phyloP scores from a whole-genome alignment of 345 rosid species.

The Aethionema arabicum region DNA sequence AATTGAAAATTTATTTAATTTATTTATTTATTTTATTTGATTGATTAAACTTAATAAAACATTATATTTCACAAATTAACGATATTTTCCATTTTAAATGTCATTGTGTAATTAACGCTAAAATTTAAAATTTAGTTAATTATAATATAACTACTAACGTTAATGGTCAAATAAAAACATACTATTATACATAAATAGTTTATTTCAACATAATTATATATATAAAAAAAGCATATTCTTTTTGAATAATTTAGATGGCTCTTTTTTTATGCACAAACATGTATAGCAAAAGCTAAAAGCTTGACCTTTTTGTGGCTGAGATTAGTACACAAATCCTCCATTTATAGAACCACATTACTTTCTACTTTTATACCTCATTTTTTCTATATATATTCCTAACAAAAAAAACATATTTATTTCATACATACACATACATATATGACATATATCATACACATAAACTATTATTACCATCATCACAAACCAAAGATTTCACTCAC shows the following conservation, averaged over 20 bases:
- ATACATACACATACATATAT: slow-evolving; percentile 7
- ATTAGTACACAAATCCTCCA: slow-evolving; percentile 1
- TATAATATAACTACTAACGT: too few species aligned
- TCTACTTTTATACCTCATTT: neutral
- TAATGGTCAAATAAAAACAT: too few species aligned
- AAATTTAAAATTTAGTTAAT: too few species aligned
- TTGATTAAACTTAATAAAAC: too few species aligned
- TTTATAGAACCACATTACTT: slow-evolving; percentile 2
- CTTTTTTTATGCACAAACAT: neutral
- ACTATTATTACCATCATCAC: too few species aligned
- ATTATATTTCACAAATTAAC: too few species aligned
- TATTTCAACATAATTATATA: too few species aligned
- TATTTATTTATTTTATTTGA: too few species aligned
- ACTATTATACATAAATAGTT: too few species aligned
- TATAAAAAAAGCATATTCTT: neutral
- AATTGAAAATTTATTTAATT: too few species aligned
- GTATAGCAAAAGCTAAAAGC: slow-evolving; percentile 1
- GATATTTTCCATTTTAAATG: too few species aligned
- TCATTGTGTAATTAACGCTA: too few species aligned
- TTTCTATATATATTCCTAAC: slow-evolving; percentile 3
- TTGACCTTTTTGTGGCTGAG: neutral
- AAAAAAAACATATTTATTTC: slow-evolving; percentile 16
- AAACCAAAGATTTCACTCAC: slow-evolving; percentile 12
- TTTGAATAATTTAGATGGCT: slow-evolving; percentile 18
- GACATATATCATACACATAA: slow-evolving; percentile 8